phyloP scores from a whole-genome alignment of 1,139 yeast genomes.

The Diutina neorugosa region DNA sequence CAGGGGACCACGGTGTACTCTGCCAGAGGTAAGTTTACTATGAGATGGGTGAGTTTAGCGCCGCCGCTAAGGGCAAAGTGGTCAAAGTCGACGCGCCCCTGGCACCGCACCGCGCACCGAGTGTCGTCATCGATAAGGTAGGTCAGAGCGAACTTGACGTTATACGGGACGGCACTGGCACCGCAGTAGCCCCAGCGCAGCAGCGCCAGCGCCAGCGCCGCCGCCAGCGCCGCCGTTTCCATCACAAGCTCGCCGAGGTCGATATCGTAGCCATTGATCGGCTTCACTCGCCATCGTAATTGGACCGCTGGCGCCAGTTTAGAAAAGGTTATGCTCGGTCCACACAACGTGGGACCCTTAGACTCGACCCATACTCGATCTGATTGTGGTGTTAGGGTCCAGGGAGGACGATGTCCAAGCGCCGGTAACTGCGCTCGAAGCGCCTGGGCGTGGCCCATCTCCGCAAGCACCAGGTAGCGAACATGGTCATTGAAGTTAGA shows the following conservation, averaged over 20 bases:
- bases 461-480: background rate
- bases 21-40: background rate
- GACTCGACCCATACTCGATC: background rate
- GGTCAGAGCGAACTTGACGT: background rate
- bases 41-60: background rate
- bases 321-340: background rate
- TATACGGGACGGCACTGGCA: background rate
- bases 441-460: background rate
- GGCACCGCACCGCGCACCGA: background rate
- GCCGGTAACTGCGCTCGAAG: background rate
- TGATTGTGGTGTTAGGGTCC: background rate
- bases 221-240: background rate
- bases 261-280: conserved; percentile 1
- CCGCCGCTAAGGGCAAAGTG: conserved; percentile 1
- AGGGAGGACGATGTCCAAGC: background rate
- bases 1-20: background rate
- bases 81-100: conserved; percentile 2
- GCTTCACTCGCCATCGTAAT: background rate
- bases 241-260: conserved; percentile 1
- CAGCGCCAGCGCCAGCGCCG: background rate
- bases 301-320: background rate
- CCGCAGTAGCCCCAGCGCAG: background rate
- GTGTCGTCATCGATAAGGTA: background rate
- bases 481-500: background rate
- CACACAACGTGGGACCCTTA: background rate